A percentile compares a stretch with the other conserved stretches of the same genome.
Evolutionary conservation across 495 filamentous ascomycete genomes (phyloP).

Genomic region (Penicillium cosmopolitanum): DNA sequence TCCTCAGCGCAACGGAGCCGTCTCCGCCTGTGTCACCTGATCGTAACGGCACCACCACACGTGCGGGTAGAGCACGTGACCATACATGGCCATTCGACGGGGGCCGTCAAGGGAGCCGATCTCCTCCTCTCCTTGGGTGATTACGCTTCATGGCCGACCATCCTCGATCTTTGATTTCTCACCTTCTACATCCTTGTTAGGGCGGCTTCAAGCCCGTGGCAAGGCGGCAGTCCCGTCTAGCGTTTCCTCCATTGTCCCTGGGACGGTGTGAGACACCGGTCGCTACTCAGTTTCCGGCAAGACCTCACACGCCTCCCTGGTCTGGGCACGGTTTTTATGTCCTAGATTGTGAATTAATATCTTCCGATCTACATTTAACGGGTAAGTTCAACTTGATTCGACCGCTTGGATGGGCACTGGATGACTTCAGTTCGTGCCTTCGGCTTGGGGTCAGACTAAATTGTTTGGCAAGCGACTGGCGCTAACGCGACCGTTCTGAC

Average conservation of each 20-base stretch:
- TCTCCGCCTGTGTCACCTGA: slow-evolving; percentile 32
- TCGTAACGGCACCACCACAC: slow-evolving; percentile 16
- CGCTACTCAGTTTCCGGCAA: slow-evolving; percentile 38
- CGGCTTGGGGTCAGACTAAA: slow-evolving; percentile 6
- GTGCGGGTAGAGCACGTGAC: slow-evolving; percentile 22
- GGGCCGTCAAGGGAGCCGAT: slow-evolving; percentile 27
- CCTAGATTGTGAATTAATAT: slow-evolving; percentile 8
- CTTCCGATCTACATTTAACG: slow-evolving; percentile 8
- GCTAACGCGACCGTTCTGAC: slow-evolving; percentile 36
- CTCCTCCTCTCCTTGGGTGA: slow-evolving; percentile 32
- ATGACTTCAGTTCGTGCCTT: slow-evolving; percentile 9
- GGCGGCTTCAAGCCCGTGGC: slow-evolving; percentile 38
- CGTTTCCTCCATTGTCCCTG: slow-evolving; percentile 33
- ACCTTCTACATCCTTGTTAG: slow-evolving; percentile 30
- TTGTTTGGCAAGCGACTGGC: slow-evolving; percentile 23
- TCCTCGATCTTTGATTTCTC: slow-evolving; percentile 30
- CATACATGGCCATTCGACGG: slow-evolving; percentile 1
- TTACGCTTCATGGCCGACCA: slow-evolving; percentile 33
- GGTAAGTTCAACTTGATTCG: slow-evolving; percentile 17
- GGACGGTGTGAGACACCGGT: slow-evolving; percentile 36
- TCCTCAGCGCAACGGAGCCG: slow-evolving; percentile 15
- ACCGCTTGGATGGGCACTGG: not conserved
- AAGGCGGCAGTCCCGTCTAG: slow-evolving; percentile 43
- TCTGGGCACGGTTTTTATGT: slow-evolving; percentile 27
- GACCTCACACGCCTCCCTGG: slow-evolving; percentile 43